phyloP scores from a whole-genome alignment of 306 rosid genomes.

The Biancaea sappan region DNA sequence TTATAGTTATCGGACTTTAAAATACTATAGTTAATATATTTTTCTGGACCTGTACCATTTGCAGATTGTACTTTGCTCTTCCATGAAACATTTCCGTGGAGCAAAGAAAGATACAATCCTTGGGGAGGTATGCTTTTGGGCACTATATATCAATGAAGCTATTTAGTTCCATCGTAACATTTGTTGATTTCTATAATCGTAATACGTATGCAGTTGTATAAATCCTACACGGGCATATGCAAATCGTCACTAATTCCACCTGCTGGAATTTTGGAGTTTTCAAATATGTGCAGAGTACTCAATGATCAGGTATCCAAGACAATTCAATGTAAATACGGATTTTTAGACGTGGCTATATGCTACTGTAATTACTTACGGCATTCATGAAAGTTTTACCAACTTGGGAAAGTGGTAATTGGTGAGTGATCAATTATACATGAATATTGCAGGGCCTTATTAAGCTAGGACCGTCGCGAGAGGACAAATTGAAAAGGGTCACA shows the following conservation, averaged over 20 bases:
- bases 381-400: background rate
- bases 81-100: slow-evolving; percentile 70
- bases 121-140: slow-evolving; percentile 64
- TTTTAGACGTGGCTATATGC: slow-evolving; percentile 12
- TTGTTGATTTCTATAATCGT: slow-evolving; percentile 20
- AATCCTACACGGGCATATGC: slow-evolving; percentile 67
- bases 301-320: slow-evolving; percentile 74
- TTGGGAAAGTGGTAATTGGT: background rate
- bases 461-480: slow-evolving; percentile 78
- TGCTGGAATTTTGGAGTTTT: slow-evolving; percentile 68
- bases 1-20: background rate
- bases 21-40: background rate
- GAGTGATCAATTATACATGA: slow-evolving; percentile 28
- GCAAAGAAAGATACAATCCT: slow-evolving; percentile 74
- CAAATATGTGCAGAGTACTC: slow-evolving; percentile 80
- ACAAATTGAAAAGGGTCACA: slow-evolving; percentile 66
- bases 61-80: slow-evolving; percentile 86
- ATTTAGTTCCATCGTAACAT: background rate
- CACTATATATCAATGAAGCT: background rate
- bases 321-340: background rate
- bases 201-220: slow-evolving; percentile 64
- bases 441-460: slow-evolving; percentile 76
- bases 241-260: slow-evolving; percentile 69
- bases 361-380: background rate
- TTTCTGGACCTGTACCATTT: slow-evolving; percentile 21